Conservation (phyloP, 139 green algal species). For the Dunaliella sp. region DNA sequence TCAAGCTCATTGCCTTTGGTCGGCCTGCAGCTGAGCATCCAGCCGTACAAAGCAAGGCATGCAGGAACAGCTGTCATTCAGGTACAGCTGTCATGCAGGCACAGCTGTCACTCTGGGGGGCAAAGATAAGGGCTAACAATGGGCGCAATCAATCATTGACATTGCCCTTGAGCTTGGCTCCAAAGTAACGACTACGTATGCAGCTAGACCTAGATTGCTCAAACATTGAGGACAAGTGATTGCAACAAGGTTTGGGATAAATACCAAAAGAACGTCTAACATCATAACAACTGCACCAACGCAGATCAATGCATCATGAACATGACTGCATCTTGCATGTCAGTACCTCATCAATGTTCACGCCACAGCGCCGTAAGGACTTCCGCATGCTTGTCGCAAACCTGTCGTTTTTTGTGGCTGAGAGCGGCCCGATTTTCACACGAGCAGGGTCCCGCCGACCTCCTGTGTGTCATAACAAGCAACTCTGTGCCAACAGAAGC, state of each 20-base stretch:
- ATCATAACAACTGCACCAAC: background rate
- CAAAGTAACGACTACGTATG: too few species aligned
- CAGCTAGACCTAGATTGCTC: background rate
- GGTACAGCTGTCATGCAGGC: too few species aligned
- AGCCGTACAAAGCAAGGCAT: too few species aligned
- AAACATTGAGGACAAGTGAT: background rate
- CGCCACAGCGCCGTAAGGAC: background rate
- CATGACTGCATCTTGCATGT: background rate
- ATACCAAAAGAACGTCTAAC: background rate
- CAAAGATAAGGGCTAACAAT: too few species aligned
- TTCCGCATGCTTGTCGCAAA: slow-evolving; percentile 44
- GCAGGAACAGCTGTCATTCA: too few species aligned
- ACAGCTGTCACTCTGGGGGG: too few species aligned
- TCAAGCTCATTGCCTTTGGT: too few species aligned
- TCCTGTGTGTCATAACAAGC: too few species aligned
- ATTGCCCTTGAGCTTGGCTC: too few species aligned
- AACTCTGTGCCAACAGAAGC: too few species aligned
- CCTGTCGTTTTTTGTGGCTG: slow-evolving; percentile 40
- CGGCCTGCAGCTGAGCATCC: too few species aligned
- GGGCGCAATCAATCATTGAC: too few species aligned
- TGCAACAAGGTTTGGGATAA: background rate
- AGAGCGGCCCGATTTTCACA: slow-evolving; percentile 38
- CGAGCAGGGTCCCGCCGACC: slow-evolving; percentile 38
- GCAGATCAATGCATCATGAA: background rate
- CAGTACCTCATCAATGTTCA: slow-evolving; percentile 3